Conservation (phyloP, 805 yeast genomes). For the Metschnikowia matae region DNA sequence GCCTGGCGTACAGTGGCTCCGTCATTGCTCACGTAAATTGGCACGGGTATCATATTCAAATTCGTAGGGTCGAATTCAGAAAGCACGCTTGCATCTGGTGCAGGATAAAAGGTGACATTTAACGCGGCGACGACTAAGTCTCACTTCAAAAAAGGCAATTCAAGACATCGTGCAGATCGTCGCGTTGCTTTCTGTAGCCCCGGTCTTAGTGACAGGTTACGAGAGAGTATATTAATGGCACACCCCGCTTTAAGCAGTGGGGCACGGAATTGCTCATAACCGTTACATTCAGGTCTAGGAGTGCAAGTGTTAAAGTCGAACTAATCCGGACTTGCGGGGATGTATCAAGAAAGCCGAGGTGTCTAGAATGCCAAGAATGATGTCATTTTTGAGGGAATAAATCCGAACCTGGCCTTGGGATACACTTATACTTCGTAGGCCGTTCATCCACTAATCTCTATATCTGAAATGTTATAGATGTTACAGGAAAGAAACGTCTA, state of each 20-base stretch:
- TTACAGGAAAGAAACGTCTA: too few relatives aligned
- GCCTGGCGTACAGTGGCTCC: not conserved
- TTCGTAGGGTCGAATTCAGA: not conserved
- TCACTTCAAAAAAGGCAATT: not conserved
- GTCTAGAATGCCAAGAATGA: not conserved
- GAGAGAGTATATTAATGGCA: not conserved
- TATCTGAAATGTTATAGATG: not conserved
- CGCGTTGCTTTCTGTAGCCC: not conserved
- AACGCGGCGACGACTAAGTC: not conserved
- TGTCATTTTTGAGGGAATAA: not conserved
- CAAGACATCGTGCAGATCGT: not conserved
- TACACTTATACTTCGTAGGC: not conserved
- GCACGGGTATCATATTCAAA: not conserved
- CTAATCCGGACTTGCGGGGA: not conserved
- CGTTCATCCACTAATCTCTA: not conserved
- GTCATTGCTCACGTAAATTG: not conserved
- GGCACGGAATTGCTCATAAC: not conserved
- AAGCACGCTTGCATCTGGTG: not conserved
- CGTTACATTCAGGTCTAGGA: not conserved
- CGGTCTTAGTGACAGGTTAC: not conserved
- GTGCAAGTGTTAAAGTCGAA: not conserved
- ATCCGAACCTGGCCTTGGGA: not conserved
- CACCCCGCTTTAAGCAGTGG: not conserved
- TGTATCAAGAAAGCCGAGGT: not conserved
- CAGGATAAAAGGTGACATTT: not conserved